Base-by-base conservation (phyloP, 208 protist species). In the Leishmania guyanensis region DNA sequence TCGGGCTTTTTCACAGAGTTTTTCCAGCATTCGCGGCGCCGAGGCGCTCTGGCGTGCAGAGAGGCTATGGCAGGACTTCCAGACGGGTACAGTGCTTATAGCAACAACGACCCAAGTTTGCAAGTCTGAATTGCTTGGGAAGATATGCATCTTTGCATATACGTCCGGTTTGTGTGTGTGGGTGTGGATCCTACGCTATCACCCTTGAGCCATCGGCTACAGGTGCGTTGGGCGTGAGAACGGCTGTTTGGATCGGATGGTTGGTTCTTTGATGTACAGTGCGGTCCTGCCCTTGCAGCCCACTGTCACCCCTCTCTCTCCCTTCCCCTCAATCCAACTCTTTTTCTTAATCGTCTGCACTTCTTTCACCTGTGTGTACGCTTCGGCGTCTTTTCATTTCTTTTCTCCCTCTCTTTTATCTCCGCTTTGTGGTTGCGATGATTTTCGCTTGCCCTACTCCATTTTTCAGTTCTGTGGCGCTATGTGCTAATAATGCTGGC, bases 71-170 rank as follows among this genome's bases (percentile, higher is more conserved):
- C 64, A 29, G 91, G 87, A 2, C 81, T 97, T 66, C 93, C 91
- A 29, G 79, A 56, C 9, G 83, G 80, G 3, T 97, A 95, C 80
- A 54, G 80, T 14, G 79, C 85, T 14, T 97, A 93, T 75, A 91
- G 78, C 9, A 91, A 65, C 62, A 97, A 97, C 83, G 93, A 97
- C 64, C 93, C 93, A 0, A 94, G 91, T 43, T 53, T 90, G 43
- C 60, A 36, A 17, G 48, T 58, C 12, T 72, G 26, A 58, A 1
- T 29, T 51, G 29, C 53, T 22, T 78, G 26, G 26, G n/a, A 29
- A 10, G 17, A 51, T n/a, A 54, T 26, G 46, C 5, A 8, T 51
- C 8, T 73, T 16, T 20, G 69, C 39, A 64, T 20, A 22, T 20
- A 8, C 33, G 22, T 51, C 43, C 0, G 8, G 4, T 48, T 33